Conservation (phyloP, 495 filamentous ascomycete species). For the Penicillium steckii region DNA sequence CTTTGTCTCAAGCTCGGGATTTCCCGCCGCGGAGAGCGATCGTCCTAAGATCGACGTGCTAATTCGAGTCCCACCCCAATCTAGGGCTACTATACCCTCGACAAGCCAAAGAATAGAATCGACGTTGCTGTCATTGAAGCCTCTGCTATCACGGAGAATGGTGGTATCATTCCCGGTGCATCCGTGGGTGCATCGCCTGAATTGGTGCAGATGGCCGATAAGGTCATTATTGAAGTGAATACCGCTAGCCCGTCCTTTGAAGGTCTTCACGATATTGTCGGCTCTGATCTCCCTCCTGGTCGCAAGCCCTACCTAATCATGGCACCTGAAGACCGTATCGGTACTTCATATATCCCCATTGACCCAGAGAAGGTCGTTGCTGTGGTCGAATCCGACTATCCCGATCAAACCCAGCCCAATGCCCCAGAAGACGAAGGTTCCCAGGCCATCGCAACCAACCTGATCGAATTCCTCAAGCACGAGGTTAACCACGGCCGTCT, state of each 20-base stretch:
- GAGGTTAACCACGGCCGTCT: conserved; percentile 77
- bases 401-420: conserved; percentile 78
- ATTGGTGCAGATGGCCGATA: conserved; percentile 84
- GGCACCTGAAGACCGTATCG: conserved; percentile 76
- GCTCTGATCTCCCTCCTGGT: conserved; percentile 76
- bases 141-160: conserved; percentile 87
- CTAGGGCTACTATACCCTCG: conserved; percentile 77
- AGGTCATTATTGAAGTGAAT: conserved; percentile 94
- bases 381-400: conserved; percentile 81
- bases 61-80: background rate
- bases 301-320: conserved; percentile 88
- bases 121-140: conserved; percentile 88
- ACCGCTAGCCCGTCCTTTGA: conserved; percentile 82
- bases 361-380: conserved; percentile 87
- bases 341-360: conserved; percentile 79
- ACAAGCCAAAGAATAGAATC: conserved; percentile 68
- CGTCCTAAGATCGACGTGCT: conserved; percentile 14
- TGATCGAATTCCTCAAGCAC: conserved; percentile 85
- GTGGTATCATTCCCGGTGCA: conserved; percentile 85
- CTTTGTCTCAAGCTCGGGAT: conserved; percentile 1
- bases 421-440: conserved; percentile 71
- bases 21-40: conserved; percentile 9
- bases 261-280: conserved; percentile 87
- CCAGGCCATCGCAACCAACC: conserved; percentile 69
- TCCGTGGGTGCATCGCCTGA: conserved; percentile 85